Conservation (phyloP, 163 green algal genomes). For the Trebouxia gelatinosa region DNA sequence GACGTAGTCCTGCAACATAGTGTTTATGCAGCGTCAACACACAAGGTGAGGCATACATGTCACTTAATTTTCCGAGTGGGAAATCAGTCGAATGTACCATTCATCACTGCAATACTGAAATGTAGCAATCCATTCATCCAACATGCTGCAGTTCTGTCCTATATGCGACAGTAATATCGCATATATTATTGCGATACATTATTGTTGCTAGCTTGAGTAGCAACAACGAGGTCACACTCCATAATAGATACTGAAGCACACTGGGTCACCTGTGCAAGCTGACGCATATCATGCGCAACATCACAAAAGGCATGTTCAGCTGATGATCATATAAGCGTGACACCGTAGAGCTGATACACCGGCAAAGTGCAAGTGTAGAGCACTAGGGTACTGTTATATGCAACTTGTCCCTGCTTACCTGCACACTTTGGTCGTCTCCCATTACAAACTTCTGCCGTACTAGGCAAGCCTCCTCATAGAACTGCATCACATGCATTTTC, state of each 20-base stretch:
- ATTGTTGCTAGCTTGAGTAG: too few relatives aligned
- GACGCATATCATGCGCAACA: not conserved
- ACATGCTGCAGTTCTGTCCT: not conserved
- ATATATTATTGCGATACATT: too few relatives aligned
- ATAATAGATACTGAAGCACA: not conserved
- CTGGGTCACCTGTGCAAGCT: not conserved
- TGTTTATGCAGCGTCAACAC: too few relatives aligned
- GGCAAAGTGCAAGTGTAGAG: not conserved
- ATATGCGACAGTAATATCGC: not conserved
- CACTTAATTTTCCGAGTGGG: too few relatives aligned
- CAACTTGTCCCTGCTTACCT: conserved; percentile 5
- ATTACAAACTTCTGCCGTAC: conserved; percentile 67
- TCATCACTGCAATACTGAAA: not conserved
- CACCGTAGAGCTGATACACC: not conserved
- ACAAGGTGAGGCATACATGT: too few relatives aligned
- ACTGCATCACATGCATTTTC: conserved; percentile 37
- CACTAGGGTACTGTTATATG: not conserved
- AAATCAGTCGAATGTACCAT: not conserved
- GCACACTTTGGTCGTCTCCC: conserved; percentile 53
- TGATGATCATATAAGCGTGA: not conserved
- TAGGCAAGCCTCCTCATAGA: conserved; percentile 67
- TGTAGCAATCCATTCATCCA: not conserved
- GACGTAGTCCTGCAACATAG: conserved; percentile 34
- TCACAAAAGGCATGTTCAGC: not conserved
- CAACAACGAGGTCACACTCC: too few relatives aligned